Conservation (phyloP, 768 basidiomycete genomes). For the Mycena leptocephala region DNA sequence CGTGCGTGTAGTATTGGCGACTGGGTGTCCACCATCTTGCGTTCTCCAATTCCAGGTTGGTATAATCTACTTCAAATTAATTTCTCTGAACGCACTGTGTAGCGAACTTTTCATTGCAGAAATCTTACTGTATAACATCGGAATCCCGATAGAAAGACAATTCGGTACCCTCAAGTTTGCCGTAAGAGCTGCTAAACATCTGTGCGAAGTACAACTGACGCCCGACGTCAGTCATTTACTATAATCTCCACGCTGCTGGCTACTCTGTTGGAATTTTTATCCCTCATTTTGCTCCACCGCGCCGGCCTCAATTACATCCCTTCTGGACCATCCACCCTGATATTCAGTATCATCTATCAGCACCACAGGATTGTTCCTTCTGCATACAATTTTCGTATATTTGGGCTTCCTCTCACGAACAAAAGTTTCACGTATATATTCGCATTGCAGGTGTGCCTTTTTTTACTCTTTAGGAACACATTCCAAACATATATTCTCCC, state of each 20-base stretch:
- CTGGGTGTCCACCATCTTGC: slow-evolving; percentile 81
- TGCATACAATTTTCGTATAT: slow-evolving; percentile 83
- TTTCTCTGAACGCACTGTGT: background rate
- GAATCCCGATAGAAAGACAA: slow-evolving; percentile 83
- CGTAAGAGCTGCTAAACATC: slow-evolving; percentile 59
- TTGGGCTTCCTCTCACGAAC: slow-evolving; percentile 82
- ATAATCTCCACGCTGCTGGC: slow-evolving; percentile 77
- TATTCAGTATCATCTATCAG: slow-evolving; percentile 90
- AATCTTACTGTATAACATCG: slow-evolving; percentile 80
- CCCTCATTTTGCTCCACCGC: slow-evolving; percentile 77
- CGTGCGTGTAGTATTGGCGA: slow-evolving; percentile 83
- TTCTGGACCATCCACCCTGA: slow-evolving; percentile 80
- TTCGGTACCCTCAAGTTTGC: slow-evolving; percentile 93
- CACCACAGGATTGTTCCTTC: slow-evolving; percentile 85
- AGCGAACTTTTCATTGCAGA: slow-evolving; percentile 88
- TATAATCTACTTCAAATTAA: background rate
- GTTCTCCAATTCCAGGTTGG: slow-evolving; percentile 77
- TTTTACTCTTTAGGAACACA: background rate
- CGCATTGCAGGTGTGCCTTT: slow-evolving; percentile 77
- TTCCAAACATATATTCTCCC: background rate
- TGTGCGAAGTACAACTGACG: slow-evolving; percentile 19
- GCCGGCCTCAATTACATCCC: slow-evolving; percentile 83
- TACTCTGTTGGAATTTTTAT: slow-evolving; percentile 77
- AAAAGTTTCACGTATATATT: slow-evolving; percentile 84
- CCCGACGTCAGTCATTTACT: slow-evolving; percentile 77